These are phyloP conservation scores for Pyropia haitanensis DNA, from an alignment of 23 red algal species.

Conservation along the genomic window DNA sequence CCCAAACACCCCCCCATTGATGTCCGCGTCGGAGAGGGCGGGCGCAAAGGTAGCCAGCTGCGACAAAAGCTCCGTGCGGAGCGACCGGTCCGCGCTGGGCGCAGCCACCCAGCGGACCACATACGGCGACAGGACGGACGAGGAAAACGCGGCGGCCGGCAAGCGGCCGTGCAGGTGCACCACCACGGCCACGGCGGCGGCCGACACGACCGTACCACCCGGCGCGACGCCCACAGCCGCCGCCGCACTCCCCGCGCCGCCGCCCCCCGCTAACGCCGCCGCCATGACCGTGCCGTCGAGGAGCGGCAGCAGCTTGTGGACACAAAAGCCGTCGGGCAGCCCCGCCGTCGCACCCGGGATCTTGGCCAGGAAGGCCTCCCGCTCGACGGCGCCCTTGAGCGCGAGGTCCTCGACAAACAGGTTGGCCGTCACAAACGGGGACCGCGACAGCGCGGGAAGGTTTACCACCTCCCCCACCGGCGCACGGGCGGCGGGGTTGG, in stretches of 20 bases:
- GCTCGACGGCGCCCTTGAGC: slow-evolving; percentile 68
- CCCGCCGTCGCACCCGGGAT: slow-evolving; percentile 43
- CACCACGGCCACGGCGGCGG: slow-evolving; percentile 28
- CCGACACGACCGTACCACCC: too few relatives aligned
- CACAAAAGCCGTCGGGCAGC: slow-evolving; percentile 74
- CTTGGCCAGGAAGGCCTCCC: slow-evolving; percentile 57
- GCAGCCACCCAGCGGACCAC: slow-evolving; percentile 48
- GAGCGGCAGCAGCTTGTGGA: slow-evolving; percentile 75
- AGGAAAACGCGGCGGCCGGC: slow-evolving; percentile 24
- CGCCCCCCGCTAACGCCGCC: slow-evolving; percentile 35
- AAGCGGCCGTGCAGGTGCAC: slow-evolving; percentile 49
- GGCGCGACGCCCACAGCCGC: neutral
- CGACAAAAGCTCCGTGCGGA: slow-evolving; percentile 55
- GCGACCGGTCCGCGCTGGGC: slow-evolving; percentile 27
- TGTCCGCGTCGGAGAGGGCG: slow-evolving; percentile 22
- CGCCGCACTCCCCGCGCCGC: neutral
- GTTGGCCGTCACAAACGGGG: slow-evolving; percentile 73
- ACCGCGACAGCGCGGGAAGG: slow-evolving; percentile 46
- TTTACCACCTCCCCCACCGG: slow-evolving; percentile 36
- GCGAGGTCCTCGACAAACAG: slow-evolving; percentile 85
- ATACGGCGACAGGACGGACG: slow-evolving; percentile 56
- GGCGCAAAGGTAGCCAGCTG: slow-evolving; percentile 48
- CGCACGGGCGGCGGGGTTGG: slow-evolving; percentile 44
- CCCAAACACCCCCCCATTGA: slow-evolving; percentile 76
- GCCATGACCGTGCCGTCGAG: slow-evolving; percentile 35